phyloP scores from a whole-genome alignment of 192 early-diverging fungal genomes.

The Linnemannia exigua region DNA sequence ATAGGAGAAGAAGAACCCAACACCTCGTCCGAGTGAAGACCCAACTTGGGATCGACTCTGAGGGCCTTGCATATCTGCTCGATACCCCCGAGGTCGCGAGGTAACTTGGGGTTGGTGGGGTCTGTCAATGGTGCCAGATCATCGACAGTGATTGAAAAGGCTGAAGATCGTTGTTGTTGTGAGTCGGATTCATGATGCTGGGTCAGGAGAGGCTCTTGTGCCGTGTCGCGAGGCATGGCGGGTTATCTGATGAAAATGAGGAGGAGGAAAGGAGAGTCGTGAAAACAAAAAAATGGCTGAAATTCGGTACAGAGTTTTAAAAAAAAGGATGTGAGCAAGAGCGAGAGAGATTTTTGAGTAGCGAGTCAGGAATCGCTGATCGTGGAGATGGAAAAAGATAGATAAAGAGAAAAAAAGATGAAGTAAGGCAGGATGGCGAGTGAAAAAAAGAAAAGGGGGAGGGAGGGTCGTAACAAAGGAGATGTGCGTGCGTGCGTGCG shows the following conservation, averaged over 20 bases:
- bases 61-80: constrained; percentile 70
- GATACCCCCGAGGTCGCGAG: constrained; percentile 72
- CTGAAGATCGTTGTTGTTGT: neutral
- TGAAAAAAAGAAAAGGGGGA: neutral
- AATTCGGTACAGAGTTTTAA: neutral
- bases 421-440: neutral
- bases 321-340: neutral
- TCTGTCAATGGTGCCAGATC: constrained; percentile 74
- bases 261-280: neutral
- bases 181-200: neutral
- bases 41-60: constrained; percentile 70
- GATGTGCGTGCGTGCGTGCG: neutral
- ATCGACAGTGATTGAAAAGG: constrained; percentile 63
- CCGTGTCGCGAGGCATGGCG: constrained; percentile 18
- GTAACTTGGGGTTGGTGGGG: constrained; percentile 72
- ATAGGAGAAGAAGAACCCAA: neutral
- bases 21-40: constrained; percentile 67
- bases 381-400: neutral
- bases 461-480: neutral
- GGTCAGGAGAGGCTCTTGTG: constrained; percentile 32
- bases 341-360: too few species aligned
- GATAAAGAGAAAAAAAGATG: neutral
- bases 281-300: neutral
- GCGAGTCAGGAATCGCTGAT: neutral
- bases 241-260: neutral